Base-by-base conservation (phyloP, 2,329 filamentous ascomycete species). In the Colletotrichum tabaci region DNA sequence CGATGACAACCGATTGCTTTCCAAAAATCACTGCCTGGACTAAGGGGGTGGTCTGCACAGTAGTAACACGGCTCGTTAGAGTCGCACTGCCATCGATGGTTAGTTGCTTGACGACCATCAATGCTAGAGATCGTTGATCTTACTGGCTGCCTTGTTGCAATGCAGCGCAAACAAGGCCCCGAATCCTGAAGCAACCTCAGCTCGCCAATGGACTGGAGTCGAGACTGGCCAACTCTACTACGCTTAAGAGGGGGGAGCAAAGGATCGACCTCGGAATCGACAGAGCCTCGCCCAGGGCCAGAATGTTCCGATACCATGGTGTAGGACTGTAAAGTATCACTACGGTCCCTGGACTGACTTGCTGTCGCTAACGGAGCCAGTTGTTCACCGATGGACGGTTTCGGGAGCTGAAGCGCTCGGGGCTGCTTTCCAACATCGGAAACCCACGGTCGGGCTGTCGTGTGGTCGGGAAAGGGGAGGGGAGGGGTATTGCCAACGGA, bases 141-240 rank as follows among this genome's bases (percentile, higher is more conserved):
- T 82, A 89, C 87, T 75, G 82, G 80, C 76, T 82, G 84, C 55
- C 84, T 84, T 42, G 82, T 76, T 10, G 85, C 79, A 76, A 82
- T 85, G 76, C 88, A 90, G 52, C 86, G 85, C 50, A 90, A 81
- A 75, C 88, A 90, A 16, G 84, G 82, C 18, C 84, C 83, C 18
- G 81, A 77, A 46, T 87, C 84, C 49, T 82, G 84, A 21, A 87
- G 80, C 10, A 90, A 81, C 50, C 83, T 83, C 4, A 90, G 82
- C 77, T 90, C 88, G 52, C 85, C 87, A 56, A 90, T 90, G 21
- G 88, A 90, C 75, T 89, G 84, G 2, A 90, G 80, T 30, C 87
- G 84, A 47, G 86, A 84, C 73, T 87, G 87, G 4, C 86, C 87
- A 40, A 86, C 83, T 53, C 87, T 83, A 64, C 84, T 87, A 73